These are phyloP conservation scores for Ogataea nitratoaversa DNA, from an alignment of 805 yeast species.

Conservation along the genomic window DNA sequence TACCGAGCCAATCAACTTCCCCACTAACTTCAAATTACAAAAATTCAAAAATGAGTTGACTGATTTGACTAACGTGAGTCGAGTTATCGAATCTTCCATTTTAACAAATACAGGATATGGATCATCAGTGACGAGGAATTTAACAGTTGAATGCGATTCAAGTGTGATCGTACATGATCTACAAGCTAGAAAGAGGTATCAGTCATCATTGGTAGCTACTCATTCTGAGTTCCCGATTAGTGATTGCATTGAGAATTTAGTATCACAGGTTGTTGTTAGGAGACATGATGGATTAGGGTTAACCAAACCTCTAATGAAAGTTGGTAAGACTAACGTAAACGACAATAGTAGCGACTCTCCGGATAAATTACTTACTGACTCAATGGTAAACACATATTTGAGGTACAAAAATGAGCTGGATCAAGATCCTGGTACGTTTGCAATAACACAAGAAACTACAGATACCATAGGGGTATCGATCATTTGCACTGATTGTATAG, in stretches of 20 bases:
- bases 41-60: not conserved
- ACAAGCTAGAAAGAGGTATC: conserved; percentile 10
- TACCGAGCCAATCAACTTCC: not conserved
- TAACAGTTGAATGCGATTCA: conserved; percentile 43
- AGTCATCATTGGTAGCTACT: conserved; percentile 13
- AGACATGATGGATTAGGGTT: conserved; percentile 20
- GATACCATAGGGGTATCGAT: conserved; percentile 46
- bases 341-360: not conserved
- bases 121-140: conserved; percentile 37
- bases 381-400: conserved; percentile 10
- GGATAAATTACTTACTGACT: conserved; percentile 3
- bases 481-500: conserved; percentile 9
- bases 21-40: no score
- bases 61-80: not conserved
- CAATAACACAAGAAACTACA: conserved; percentile 16
- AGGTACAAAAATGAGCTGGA: conserved; percentile 4
- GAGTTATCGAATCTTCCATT: conserved; percentile 30
- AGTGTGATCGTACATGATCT: conserved; percentile 28
- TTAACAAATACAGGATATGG: conserved; percentile 51
- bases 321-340: conserved; percentile 7
- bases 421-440: not conserved
- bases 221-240: conserved; percentile 29
- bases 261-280: conserved; percentile 20
- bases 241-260: conserved; percentile 21
- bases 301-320: conserved; percentile 31